Percentiles rank a stretch among this genome's conserved stretches.
Conservation (phyloP, 352 stramenopile species). For the Phytophthora pinifolia region DNA sequence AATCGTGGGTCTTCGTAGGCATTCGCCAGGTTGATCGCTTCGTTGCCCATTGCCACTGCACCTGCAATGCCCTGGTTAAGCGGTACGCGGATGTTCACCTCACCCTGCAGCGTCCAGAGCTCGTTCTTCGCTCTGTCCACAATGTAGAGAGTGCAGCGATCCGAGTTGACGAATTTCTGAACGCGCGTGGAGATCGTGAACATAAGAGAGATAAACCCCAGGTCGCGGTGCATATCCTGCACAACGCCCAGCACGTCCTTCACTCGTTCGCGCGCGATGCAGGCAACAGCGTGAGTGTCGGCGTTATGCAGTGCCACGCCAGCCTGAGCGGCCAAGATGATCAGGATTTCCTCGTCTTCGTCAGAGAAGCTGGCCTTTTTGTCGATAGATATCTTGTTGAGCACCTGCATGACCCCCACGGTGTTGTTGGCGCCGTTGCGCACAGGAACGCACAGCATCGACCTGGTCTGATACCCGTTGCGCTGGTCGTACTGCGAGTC, state of each 20-base stretch:
- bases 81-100: constrained; percentile 87
- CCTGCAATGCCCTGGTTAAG: constrained; percentile 87
- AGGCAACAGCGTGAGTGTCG: constrained; percentile 61
- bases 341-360: constrained; percentile 88
- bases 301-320: constrained; percentile 89
- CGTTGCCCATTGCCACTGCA: constrained; percentile 66
- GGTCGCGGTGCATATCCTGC: constrained; percentile 88
- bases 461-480: constrained; percentile 91
- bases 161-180: constrained; percentile 85
- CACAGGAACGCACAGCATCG: constrained; percentile 92
- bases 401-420: constrained; percentile 89
- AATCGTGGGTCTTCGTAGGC: constrained; percentile 89
- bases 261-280: constrained; percentile 56
- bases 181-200: constrained; percentile 91
- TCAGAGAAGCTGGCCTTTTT: constrained; percentile 72
- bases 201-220: constrained; percentile 90
- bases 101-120: constrained; percentile 89
- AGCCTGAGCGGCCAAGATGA: constrained; percentile 82
- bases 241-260: constrained; percentile 88
- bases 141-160: constrained; percentile 93
- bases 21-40: constrained; percentile 80
- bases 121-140: constrained; percentile 88
- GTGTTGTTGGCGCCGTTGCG: constrained; percentile 75
- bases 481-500: constrained; percentile 90
- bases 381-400: constrained; percentile 79